Evolutionary conservation across 768 basidiomycete genomes (phyloP), one percentile per base, ranked within the genome.

Genomic region (Suillus ampliporus): DNA sequence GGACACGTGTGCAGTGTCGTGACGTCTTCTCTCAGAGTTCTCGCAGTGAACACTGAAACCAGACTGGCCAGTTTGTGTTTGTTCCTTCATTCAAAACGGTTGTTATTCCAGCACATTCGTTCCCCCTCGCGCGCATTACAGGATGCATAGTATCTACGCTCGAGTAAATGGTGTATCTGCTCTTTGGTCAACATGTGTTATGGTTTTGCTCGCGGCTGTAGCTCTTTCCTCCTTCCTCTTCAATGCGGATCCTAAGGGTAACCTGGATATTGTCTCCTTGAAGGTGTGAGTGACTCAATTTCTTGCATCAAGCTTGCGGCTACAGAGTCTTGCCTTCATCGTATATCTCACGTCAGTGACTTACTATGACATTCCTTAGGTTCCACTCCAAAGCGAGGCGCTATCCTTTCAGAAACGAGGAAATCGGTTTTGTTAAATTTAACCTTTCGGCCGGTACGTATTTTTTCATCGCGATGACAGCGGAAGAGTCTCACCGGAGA

Each of bases 361-460:
- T 72, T 41, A 72, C 34, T 40, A 11, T 60, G 17, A 17, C 41
- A 40, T 64, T 54, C 64, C 57, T 0, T 57, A 87, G 86, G 52
- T 84, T 74, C 68, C 83, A 74, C 65, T 79, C 77, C 61, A 84
- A 79, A 65, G 78, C 81, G 44, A 80, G 85, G 62, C 82, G 86
- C 52, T 86, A 87, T 73, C 78, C 82, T 5, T 83, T 77, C 67
- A 83, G 81, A 64, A 83, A 89, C 68, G 88, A 91, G 69, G 94
- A 96, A 67, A 82, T 89, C 61, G 89, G 90, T 1, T 90, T 92
- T 71, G 84, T 93, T 41, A 85, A 89, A 71, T 95, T 95, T 78
- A 89, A 94, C 73, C 78, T 93, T 57, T 85, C 84, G 50, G 90
- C 92, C 48, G 94, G 94, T 91, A 68, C 67, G 85, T 70, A 54